Percentiles rank a stretch among this genome's conserved stretches.
Conservation (phyloP, 306 rosid species). For the Senna tora region DNA sequence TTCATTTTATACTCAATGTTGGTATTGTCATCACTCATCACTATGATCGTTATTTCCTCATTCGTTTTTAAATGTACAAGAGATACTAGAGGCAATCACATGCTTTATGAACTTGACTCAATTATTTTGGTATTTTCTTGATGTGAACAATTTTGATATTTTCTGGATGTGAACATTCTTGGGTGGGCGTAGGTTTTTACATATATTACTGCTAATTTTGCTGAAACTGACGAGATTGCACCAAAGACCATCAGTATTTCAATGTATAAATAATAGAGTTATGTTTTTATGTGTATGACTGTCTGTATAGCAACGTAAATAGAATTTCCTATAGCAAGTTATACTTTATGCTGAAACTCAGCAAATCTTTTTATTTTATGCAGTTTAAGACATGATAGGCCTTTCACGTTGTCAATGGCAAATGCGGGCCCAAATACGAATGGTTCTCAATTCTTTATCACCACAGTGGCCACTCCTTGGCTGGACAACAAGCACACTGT, state of each 20-base stretch:
- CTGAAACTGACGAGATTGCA: not conserved
- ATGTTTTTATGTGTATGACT: not conserved
- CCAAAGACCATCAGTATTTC: constrained; percentile 24
- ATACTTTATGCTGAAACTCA: constrained; percentile 34
- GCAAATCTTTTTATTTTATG: constrained; percentile 37
- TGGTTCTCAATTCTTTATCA: constrained; percentile 97
- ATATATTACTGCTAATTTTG: not conserved
- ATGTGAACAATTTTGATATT: not conserved
- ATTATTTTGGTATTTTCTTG: not conserved
- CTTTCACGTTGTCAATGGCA: constrained; percentile 97
- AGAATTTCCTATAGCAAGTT: constrained; percentile 16
- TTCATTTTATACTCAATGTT: not conserved
- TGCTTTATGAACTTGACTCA: not conserved
- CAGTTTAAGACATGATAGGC: constrained; percentile 96
- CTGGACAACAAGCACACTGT: constrained; percentile 96
- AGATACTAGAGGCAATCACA: not conserved
- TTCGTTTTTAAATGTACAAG: not conserved
- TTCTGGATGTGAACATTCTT: not conserved
- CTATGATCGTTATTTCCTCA: not conserved
- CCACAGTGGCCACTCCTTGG: constrained; percentile 99
- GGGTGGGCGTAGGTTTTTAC: not conserved
- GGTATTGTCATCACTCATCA: not conserved
- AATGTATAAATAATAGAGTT: not conserved
- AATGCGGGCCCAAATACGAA: constrained; percentile 93
- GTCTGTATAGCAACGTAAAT: not conserved